Evolutionary conservation across 192 early-diverging fungal genomes (phyloP), one percentile per base, ranked within the genome.

Genomic region (Spizellomyces sp.): DNA sequence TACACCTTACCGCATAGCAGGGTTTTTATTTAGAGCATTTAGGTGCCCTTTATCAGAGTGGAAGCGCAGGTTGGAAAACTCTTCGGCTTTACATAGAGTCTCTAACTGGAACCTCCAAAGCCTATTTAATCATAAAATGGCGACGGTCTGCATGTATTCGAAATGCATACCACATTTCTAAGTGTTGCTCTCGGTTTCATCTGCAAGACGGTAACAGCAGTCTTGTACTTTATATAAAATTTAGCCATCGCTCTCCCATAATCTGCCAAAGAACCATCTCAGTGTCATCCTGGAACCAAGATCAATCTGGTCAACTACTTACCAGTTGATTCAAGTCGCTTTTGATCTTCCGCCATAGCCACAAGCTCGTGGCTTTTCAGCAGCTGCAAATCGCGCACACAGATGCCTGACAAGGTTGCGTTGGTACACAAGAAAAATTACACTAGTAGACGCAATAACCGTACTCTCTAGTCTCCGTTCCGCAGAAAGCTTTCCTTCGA

Each of bases 211-310:
- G 58, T 42, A 8, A 70, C 65, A 7, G 73, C 79, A 6, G 82
- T 82, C 55, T 81, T 64, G 60, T 77, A 84, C 21, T 71, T 59
- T 8, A 82, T 21, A 63, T 83, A 84, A 45, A 78, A 80, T 62
- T 76, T 77, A 9, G 80, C 75, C 81, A 87, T 84, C 5, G 74
- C 66, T 36, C 77, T 19, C 8, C 81, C 82, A 48, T 60, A 84
- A 19, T 81, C 83, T 79, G 36, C 12, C 17, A 21, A 45, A 72
- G 9, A 64, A 7, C 5, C 17, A 75, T 21, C 17, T 43, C 50
- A 74, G 5, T 44, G 8, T 17, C 8, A 67, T 14, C 56, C 22
- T 9, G 5, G 64, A 71, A 15, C 5, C 15, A 22, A 59, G 15
- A 8, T 73, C 41, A 55, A 10, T 7, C 14, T 47, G 59, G 2